Percentiles rank a stretch among this genome's conserved stretches.
These are phyloP conservation scores for Orbilia ellipsospora DNA, from an alignment of 2,329 filamentous ascomycete species.

Conservation along the genomic window DNA sequence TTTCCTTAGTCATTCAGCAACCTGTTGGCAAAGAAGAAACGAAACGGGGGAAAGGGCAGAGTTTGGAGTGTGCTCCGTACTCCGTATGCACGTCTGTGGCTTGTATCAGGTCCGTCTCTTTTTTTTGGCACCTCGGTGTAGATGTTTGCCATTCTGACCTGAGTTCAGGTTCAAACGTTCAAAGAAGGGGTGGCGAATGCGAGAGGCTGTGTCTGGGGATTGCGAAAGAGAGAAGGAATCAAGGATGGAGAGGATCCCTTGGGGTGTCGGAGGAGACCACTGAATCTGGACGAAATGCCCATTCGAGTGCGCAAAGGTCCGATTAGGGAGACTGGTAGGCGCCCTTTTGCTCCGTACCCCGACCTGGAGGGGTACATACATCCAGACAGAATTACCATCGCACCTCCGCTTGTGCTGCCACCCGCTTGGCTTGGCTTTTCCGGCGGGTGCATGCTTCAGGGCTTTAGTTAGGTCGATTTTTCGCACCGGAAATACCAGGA, in stretches of 20 bases:
- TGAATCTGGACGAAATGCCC: slow-evolving; percentile 25
- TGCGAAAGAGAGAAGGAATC: not conserved
- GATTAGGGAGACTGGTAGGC: slow-evolving; percentile 43
- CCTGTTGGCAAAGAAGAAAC: not conserved
- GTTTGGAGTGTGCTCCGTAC: not conserved
- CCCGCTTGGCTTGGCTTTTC: no score
- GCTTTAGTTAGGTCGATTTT: not conserved
- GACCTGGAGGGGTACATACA: not conserved
- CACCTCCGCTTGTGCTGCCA: no score
- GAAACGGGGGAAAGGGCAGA: not conserved
- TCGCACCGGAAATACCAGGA: no score
- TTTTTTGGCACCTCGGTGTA: no score
- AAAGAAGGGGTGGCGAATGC: slow-evolving; percentile 40
- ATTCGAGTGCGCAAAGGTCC: slow-evolving; percentile 21
- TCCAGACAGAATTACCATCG: no score
- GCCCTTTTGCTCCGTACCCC: slow-evolving; percentile 19
- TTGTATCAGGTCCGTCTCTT: slow-evolving; percentile 2
- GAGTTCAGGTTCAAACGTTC: not conserved
- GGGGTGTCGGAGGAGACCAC: slow-evolving; percentile 31
- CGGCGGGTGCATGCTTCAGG: no score
- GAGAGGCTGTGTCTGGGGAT: slow-evolving; percentile 15
- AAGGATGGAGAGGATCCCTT: slow-evolving; percentile 14
- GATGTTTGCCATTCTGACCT: not conserved
- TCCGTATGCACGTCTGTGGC: slow-evolving; percentile 20
- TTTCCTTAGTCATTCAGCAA: not conserved